These are phyloP conservation scores for Lipomyces sp. DNA, from an alignment of 805 yeast species.

Conservation along the genomic window DNA sequence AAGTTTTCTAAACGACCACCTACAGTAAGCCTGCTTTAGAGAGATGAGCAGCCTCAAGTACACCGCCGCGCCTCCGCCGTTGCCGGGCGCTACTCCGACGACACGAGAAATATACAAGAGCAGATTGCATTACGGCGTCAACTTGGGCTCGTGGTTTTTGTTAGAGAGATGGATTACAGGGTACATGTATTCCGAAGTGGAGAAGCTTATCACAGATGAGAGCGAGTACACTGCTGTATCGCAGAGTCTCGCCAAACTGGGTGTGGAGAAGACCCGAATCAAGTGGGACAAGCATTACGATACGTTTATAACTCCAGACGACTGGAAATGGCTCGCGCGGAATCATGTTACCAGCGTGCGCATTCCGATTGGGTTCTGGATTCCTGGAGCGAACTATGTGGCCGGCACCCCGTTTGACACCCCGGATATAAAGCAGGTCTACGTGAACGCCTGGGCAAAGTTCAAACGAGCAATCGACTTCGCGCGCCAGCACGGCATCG, in stretches of 20 bases:
- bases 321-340: conserved; percentile 71
- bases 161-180: conserved; percentile 55
- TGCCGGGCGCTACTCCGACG: no score
- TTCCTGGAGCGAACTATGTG: conserved; percentile 55
- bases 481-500: conserved; percentile 62
- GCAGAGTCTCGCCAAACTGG: conserved; percentile 47
- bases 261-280: conserved; percentile 52
- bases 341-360: conserved; percentile 76
- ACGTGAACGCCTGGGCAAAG: conserved; percentile 65
- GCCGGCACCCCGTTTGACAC: conserved; percentile 60
- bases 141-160: conserved; percentile 88
- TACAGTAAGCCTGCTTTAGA: no score
- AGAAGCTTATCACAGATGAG: conserved; percentile 46
- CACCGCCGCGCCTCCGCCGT: no score
- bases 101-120: conserved; percentile 36
- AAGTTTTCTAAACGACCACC: no score
- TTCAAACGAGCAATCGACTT: conserved; percentile 46
- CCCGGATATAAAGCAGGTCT: conserved; percentile 47
- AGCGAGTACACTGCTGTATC: conserved; percentile 73
- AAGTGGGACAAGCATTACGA: conserved; percentile 63
- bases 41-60: no score
- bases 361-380: conserved; percentile 92
- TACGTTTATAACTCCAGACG: conserved; percentile 58
- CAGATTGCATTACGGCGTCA: conserved; percentile 35
- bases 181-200: conserved; percentile 32